These are phyloP conservation scores for Talaromyces piceae DNA, from an alignment of 2,329 filamentous ascomycete species.

Conservation along the genomic window DNA sequence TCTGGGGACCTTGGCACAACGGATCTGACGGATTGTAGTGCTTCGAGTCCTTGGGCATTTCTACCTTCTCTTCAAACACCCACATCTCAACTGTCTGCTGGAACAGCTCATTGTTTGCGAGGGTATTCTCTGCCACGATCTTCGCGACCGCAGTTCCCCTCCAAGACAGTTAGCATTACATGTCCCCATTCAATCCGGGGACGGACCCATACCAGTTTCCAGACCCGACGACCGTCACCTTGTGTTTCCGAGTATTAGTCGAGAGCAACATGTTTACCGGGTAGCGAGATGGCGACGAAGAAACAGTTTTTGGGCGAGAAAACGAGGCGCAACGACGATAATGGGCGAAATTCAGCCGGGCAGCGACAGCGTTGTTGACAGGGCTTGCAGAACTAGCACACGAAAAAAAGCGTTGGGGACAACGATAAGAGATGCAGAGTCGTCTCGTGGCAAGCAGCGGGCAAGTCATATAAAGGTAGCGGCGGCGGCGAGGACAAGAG, in stretches of 20 bases:
- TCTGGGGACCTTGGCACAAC: conserved; percentile 65
- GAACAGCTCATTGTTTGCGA: conserved; percentile 69
- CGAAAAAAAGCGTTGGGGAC: not conserved
- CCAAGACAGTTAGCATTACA: conserved; percentile 56
- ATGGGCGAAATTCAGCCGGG: not conserved
- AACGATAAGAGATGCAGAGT: not conserved
- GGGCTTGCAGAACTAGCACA: not conserved
- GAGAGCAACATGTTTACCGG: conserved; percentile 25
- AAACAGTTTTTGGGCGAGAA: not conserved
- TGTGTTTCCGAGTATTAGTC: conserved; percentile 30
- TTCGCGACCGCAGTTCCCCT: conserved; percentile 98
- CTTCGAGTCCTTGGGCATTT: conserved; percentile 62
- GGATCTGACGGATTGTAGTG: conserved; percentile 73
- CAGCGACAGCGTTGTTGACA: not conserved
- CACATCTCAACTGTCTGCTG: conserved; percentile 94
- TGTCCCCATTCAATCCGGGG: conserved; percentile 43
- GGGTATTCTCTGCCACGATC: conserved; percentile 89
- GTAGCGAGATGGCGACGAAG: not conserved
- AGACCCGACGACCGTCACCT: conserved; percentile 74
- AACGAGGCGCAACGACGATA: not conserved
- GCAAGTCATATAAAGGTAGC: not conserved
- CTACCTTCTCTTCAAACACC: conserved; percentile 92
- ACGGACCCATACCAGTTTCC: conserved; percentile 71
- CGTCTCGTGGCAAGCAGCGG: not conserved
- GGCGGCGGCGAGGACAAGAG: not conserved